phyloP scores from a whole-genome alignment of 169 alveolate species.

The Plasmodium coatneyi region DNA sequence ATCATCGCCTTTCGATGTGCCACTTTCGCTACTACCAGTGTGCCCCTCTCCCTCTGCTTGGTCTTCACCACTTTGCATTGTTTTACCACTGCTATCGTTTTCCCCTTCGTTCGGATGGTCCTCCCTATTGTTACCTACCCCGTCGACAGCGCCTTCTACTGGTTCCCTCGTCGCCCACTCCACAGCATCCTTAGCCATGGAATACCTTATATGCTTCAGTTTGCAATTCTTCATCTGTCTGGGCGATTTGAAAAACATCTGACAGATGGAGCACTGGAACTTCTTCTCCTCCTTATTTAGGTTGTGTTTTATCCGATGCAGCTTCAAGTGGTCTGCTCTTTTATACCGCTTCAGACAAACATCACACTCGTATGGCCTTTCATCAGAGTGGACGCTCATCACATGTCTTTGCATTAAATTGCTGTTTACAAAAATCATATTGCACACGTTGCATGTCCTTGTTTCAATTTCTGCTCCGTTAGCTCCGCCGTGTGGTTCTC shows the following conservation, averaged over 20 bases:
- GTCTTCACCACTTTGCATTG: neutral
- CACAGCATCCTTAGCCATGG: neutral
- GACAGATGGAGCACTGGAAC: constrained; percentile 54
- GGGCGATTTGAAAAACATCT: constrained; percentile 11
- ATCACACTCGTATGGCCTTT: constrained; percentile 61
- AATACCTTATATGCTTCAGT: constrained; percentile 3
- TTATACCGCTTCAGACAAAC: constrained; percentile 44
- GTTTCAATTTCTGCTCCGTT: neutral
- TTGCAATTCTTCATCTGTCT: constrained; percentile 14
- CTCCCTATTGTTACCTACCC: neutral
- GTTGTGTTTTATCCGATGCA: constrained; percentile 23
- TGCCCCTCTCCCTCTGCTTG: neutral
- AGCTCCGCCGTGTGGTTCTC: neutral
- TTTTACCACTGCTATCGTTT: neutral
- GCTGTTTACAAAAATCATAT: constrained; percentile 6
- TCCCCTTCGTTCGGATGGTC: neutral
- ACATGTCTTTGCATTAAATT: constrained; percentile 60
- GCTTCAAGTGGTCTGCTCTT: constrained; percentile 63
- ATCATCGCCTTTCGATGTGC: neutral
- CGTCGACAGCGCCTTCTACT: neutral
- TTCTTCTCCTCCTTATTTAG: constrained; percentile 16
- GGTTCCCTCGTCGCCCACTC: neutral
- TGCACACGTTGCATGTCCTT: constrained; percentile 57
- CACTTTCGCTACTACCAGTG: neutral
- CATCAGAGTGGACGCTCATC: constrained; percentile 54